These are phyloP conservation scores for Beauveria scarabaeidicola DNA, from an alignment of 2,329 filamentous ascomycete genomes.

Conservation along the genomic window DNA sequence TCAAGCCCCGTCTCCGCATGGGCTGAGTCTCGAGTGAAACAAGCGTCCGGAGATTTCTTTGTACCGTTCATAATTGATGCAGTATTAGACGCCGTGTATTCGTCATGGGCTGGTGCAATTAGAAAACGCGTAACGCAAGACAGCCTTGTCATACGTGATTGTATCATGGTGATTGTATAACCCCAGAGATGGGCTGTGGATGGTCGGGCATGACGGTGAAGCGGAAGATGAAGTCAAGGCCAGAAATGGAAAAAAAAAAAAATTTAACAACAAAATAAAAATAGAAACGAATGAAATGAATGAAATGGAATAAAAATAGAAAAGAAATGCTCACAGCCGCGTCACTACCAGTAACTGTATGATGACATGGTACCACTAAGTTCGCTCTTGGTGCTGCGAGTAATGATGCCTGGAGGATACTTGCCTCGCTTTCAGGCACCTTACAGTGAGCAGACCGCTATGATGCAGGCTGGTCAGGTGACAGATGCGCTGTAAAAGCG, in stretches of 20 bases:
- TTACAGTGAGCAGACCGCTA: background rate
- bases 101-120: background rate
- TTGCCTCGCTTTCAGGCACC: background rate
- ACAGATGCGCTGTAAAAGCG: background rate
- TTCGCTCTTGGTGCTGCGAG: background rate
- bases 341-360: background rate
- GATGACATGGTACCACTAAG: background rate
- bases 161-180: constrained; percentile 1
- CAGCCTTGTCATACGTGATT: constrained; percentile 1
- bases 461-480: background rate
- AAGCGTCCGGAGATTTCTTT: constrained; percentile 7
- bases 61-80: background rate
- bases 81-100: constrained; percentile 4
- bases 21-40: constrained; percentile 11
- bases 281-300: too few relatives aligned
- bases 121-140: background rate
- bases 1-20: constrained; percentile 7
- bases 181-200: background rate
- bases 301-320: too few relatives aligned
- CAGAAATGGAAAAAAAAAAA: background rate
- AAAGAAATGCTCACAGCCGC: too few relatives aligned
- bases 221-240: background rate
- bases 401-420: background rate
- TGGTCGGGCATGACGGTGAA: background rate
- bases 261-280: too few relatives aligned